phyloP scores from a whole-genome alignment of 352 stramenopile species.

The Pythium volutum region DNA sequence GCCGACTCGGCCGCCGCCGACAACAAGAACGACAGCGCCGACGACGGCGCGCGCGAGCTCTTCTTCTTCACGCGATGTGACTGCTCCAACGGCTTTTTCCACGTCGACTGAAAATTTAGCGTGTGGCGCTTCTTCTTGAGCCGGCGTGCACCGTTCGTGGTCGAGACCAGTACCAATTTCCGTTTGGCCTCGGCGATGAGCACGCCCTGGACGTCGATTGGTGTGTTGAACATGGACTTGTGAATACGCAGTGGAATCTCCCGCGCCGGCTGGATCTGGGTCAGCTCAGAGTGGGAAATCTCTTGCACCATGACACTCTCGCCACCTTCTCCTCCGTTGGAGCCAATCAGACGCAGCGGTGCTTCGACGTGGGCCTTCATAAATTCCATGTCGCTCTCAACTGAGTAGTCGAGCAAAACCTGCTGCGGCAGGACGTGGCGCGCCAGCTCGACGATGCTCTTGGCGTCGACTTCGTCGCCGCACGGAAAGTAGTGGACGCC shows the following conservation, averaged over 20 bases:
- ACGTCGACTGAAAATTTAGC: constrained; percentile 72
- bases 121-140: constrained; percentile 88
- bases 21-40: constrained; percentile 76
- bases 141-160: constrained; percentile 55
- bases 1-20: constrained; percentile 66
- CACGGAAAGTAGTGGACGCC: constrained; percentile 85
- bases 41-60: constrained; percentile 48
- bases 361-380: constrained; percentile 52
- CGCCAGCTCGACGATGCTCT: constrained; percentile 79
- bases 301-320: constrained; percentile 12
- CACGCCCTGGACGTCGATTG: constrained; percentile 67
- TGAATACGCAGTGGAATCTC: constrained; percentile 80
- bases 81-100: constrained; percentile 73
- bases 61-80: constrained; percentile 75
- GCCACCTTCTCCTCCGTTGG: not conserved
- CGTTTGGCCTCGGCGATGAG: constrained; percentile 76
- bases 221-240: constrained; percentile 84
- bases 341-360: not conserved
- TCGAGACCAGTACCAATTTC: constrained; percentile 76
- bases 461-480: constrained; percentile 80
- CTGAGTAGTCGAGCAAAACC: constrained; percentile 60
- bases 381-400: constrained; percentile 60
- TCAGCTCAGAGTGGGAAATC: constrained; percentile 13
- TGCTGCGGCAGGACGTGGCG: constrained; percentile 53
- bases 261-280: constrained; percentile 22